These are phyloP conservation scores for Zizania latifolia DNA, from an alignment of 176 grass and related monocot genomes.

Conservation along the genomic window DNA sequence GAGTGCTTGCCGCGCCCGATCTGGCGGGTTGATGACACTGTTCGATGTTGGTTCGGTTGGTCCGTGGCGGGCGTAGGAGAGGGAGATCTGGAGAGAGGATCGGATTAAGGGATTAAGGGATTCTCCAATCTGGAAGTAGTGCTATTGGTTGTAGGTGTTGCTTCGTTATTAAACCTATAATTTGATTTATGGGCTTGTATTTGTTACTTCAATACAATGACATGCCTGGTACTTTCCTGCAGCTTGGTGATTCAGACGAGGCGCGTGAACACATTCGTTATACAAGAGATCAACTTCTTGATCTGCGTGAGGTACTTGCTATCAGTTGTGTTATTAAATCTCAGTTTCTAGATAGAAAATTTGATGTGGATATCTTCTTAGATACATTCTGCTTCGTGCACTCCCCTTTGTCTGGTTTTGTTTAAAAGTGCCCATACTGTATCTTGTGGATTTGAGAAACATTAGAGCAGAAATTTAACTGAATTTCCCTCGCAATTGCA, in stretches of 20 bases:
- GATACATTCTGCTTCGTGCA: neutral
- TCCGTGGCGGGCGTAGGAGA: neutral
- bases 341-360: slow-evolving; percentile 9
- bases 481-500: neutral
- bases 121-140: neutral
- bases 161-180: neutral
- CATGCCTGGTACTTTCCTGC: slow-evolving; percentile 13
- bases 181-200: neutral
- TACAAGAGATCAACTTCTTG: slow-evolving; percentile 78
- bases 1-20: slow-evolving; percentile 16
- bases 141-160: neutral
- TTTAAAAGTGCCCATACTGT: neutral
- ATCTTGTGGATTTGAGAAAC: neutral
- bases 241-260: slow-evolving; percentile 70
- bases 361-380: neutral
- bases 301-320: slow-evolving; percentile 55
- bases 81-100: slow-evolving; percentile 15
- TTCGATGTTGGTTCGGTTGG: slow-evolving; percentile 28
- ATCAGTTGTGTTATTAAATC: neutral
- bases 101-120: slow-evolving; percentile 16
- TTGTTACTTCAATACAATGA: neutral
- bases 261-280: slow-evolving; percentile 54
- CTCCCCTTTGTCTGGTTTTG: neutral
- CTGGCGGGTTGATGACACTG: slow-evolving; percentile 15
- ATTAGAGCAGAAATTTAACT: neutral